phyloP scores from a whole-genome alignment of 331 rosid genomes.

The Malus hybrid region DNA sequence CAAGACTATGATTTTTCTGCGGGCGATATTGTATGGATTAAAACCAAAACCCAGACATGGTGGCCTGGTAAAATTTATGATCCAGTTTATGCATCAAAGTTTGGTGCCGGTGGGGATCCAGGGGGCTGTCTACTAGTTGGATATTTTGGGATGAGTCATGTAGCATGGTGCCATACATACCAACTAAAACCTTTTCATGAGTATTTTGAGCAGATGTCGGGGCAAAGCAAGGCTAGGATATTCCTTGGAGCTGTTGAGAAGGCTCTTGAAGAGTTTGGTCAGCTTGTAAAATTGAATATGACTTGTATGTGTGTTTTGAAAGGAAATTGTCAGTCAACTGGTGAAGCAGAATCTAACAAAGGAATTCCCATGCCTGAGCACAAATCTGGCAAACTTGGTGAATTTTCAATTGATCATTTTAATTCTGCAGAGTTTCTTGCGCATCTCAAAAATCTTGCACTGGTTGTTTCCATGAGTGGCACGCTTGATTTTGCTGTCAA shows the following conservation, averaged over 20 bases:
- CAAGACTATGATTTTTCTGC: constrained; percentile 17
- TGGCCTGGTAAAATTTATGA: constrained; percentile 47
- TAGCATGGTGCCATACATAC: constrained; percentile 26
- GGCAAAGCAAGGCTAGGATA: constrained; percentile 28
- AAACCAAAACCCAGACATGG: constrained; percentile 46
- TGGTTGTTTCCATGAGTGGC: constrained; percentile 23
- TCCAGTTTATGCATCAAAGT: constrained; percentile 19
- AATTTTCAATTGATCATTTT: constrained; percentile 29
- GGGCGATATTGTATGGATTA: constrained; percentile 58
- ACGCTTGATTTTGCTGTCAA: constrained; percentile 25
- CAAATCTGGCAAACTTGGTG: constrained; percentile 20
- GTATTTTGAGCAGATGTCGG: constrained; percentile 27
- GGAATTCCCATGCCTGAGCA: constrained; percentile 2
- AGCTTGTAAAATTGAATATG: constrained; percentile 33
- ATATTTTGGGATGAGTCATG: constrained; percentile 35
- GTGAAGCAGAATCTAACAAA: constrained; percentile 9
- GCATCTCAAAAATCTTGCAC: constrained; percentile 27
- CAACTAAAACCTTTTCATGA: constrained; percentile 33
- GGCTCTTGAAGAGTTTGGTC: constrained; percentile 48
- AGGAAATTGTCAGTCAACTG: not conserved
- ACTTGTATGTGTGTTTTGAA: constrained; percentile 26
- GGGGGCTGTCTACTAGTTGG: constrained; percentile 21
- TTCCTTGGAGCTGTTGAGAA: constrained; percentile 49
- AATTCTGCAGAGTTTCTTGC: constrained; percentile 26
- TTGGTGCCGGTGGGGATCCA: constrained; percentile 5